Base-by-base conservation (phyloP, 1,139 yeast species). In the Kodamaea anthophila region DNA sequence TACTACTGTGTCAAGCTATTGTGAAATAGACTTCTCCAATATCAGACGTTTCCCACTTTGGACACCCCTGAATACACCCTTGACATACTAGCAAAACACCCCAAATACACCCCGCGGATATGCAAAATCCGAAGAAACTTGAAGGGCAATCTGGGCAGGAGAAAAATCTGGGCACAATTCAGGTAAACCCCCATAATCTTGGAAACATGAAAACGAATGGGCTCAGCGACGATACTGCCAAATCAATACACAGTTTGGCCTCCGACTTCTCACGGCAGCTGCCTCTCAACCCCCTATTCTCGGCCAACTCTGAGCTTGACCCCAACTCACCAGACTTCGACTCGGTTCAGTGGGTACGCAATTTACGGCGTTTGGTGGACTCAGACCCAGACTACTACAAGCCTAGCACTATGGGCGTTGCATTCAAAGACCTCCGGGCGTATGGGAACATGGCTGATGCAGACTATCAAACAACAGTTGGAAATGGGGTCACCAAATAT, bases 401-500 rank as follows among this genome's bases (percentile, higher is more conserved):
- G 43, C 76, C 76, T n/a, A 65, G 75, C 19, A 64, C 72, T 9
- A 57, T 83, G 35, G 94, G 94, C n/a, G 63, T 86, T 20, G 70
- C 81, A 3, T 86, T 78, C 64, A 70, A 71, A 37, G 59, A 82
- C 42, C 58, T 86, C 40, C 58, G 82, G 33, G 93, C 88, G 2
- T 71, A 65, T 40, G 96, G 96, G 36, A 69, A 70, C 35, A 87
- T 93, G 9, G 65, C 82, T 5, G 93, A 81, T 46, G 71, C 87
- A 2, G 91, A 83, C 46, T 86, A 80, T 55, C 94, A 85, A 53
- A 61, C 81, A 15, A 84, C 87, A 2, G 77, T 82, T 6, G 48
- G 68, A 13, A 84, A 82, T 46, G 61, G 68, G 9, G 55, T 63
- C 16, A 51, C 25, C 31, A 55, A 55, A 33, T 26, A 35, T 5